Evolutionary conservation across 2,329 filamentous ascomycete genomes (phyloP).

Genomic region (Cadophora sp.): DNA sequence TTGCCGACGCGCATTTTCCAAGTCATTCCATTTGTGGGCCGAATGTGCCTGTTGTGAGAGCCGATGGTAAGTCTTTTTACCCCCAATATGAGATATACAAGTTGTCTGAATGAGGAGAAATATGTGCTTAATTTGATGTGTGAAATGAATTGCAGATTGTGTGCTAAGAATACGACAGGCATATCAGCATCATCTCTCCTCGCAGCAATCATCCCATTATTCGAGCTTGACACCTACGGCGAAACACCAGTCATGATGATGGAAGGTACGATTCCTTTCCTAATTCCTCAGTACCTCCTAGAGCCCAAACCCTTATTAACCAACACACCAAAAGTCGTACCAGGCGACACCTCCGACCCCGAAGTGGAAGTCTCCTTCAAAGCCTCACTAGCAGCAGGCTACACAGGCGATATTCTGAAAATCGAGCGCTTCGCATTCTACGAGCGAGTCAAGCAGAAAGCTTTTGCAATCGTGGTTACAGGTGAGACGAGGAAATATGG

Average conservation of each 20-base stretch:
- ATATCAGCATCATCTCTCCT: slow-evolving; percentile 17
- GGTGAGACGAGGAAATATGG: slow-evolving; percentile 17
- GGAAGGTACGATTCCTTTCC: background rate
- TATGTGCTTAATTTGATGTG: too few species aligned
- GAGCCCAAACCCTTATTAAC: background rate
- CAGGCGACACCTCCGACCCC: slow-evolving; percentile 5
- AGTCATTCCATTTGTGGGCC: slow-evolving; percentile 16
- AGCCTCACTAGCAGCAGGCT: background rate
- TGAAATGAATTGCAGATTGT: too few species aligned
- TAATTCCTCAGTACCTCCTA: background rate
- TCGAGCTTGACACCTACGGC: slow-evolving; percentile 16
- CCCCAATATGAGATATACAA: too few species aligned
- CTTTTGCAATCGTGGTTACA: slow-evolving; percentile 11
- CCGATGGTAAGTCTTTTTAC: background rate
- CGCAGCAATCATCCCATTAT: slow-evolving; percentile 13
- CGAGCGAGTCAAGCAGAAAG: slow-evolving; percentile 14
- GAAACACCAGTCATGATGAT: slow-evolving; percentile 16
- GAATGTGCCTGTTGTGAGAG: slow-evolving; percentile 8
- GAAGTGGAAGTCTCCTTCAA: background rate
- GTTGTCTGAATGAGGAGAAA: too few species aligned
- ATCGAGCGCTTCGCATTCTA: slow-evolving; percentile 18
- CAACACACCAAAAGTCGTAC: background rate
- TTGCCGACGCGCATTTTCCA: slow-evolving; percentile 15
- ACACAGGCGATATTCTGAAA: slow-evolving; percentile 6
- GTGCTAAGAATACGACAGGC: background rate